Base-by-base conservation (phyloP, 371 early-diverging fungal genomes). In the Mucor ambiguus region DNA sequence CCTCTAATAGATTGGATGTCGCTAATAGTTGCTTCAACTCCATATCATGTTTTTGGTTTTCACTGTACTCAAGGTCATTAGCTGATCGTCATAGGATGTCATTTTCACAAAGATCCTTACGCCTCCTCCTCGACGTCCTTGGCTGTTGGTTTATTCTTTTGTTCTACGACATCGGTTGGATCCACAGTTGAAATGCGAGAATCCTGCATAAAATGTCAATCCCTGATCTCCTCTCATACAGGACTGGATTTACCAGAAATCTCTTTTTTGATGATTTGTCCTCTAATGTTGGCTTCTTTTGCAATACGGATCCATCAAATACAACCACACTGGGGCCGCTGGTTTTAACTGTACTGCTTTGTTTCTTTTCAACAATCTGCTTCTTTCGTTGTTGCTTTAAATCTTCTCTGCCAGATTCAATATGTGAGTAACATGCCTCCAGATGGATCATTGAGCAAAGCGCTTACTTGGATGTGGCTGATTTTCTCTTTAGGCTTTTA, bases 1-100 rank as follows among this genome's bases (percentile, higher is more conserved):
- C 83, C 61, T 82, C 83, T 16, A 82, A 67, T 9, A 82, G 60
- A 49, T 76, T 71, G 0, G 78, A 71, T 4, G 83, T 78, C 12
- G 80, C 71, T 20, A 82, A 62, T 3, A 82, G 63, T 33, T 77
- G 69, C 24, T 78, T 71, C 14, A 82, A 64, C 43, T 82, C 83
- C 32, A 72, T 4, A 69, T 82, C 83, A 26, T 80, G 71, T 14
- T 64, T 68, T 18, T 70, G 38, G 41, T 82, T 82, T 33, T 80
- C 80, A 41, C 81, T 80, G 56, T 4, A 44, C n/a, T n/a, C 46
- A 20, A 16, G 14, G 12, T 52, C 28, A 28, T 52, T 41, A 41
- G 41, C 18, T 14, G 14, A 26, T 52, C 14, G 16, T 26, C 28
- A 11, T 20, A 24, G 10, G 7, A 26, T 14, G 12, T 24, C 18